phyloP scores from a whole-genome alignment of 1,139 yeast genomes.

The Taiozyma onychis region DNA sequence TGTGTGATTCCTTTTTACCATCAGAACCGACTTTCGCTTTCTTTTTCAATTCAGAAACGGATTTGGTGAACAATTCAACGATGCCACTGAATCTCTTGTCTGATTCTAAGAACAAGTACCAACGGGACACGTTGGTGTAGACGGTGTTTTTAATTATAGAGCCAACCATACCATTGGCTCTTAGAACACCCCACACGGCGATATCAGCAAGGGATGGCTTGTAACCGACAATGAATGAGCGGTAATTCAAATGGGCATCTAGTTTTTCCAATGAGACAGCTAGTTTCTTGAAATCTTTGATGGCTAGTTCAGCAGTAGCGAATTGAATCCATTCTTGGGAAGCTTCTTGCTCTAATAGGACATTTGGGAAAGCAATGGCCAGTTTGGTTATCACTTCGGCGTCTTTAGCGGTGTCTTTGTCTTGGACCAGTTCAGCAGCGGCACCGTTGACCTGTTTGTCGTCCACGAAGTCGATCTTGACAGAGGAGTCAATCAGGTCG shows the following conservation, averaged over 20 bases:
- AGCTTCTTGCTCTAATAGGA: constrained; percentile 37
- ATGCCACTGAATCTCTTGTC: constrained; percentile 64
- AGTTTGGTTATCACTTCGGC: constrained; percentile 39
- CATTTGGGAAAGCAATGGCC: constrained; percentile 41
- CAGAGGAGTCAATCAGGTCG: constrained; percentile 42
- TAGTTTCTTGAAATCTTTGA: constrained; percentile 85
- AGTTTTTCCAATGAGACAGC: constrained; percentile 72
- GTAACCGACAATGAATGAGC: constrained; percentile 73
- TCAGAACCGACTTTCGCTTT: constrained; percentile 45
- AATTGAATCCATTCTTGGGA: constrained; percentile 60
- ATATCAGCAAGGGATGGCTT: constrained; percentile 69
- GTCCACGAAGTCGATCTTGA: constrained; percentile 62
- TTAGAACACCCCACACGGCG: constrained; percentile 88
- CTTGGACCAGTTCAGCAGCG: constrained; percentile 21
- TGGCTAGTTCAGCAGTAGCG: constrained; percentile 62
- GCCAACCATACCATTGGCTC: constrained; percentile 91
- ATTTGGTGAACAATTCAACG: constrained; percentile 61
- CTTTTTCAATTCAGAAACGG: constrained; percentile 71
- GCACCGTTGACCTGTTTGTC: constrained; percentile 41
- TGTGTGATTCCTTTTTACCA: constrained; percentile 72
- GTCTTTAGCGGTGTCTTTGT: constrained; percentile 20
- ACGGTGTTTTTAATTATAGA: constrained; percentile 82
- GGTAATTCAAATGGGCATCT: constrained; percentile 79
- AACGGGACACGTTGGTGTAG: constrained; percentile 82
- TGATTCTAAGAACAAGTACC: constrained; percentile 78